Conservation (phyloP, 2,329 filamentous ascomycete genomes). For the Hypoxylon sp. region DNA sequence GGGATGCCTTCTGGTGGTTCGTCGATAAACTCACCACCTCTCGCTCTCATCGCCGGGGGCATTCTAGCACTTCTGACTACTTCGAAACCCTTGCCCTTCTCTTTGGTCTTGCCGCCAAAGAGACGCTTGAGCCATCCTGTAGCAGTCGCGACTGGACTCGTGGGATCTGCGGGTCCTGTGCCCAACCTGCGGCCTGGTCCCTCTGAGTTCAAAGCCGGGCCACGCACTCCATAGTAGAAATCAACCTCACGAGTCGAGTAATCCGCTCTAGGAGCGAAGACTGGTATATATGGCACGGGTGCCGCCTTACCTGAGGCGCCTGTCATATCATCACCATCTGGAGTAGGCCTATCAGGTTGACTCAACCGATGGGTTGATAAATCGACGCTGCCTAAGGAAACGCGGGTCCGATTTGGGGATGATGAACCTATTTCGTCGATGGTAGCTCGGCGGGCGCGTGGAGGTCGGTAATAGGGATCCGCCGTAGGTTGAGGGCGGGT, state of each 20-base stretch:
- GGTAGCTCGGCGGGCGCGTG: constrained; percentile 77
- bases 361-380: constrained; percentile 58
- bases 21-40: constrained; percentile 70
- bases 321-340: constrained; percentile 60
- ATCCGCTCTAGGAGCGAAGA: constrained; percentile 76
- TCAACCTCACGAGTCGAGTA: constrained; percentile 96
- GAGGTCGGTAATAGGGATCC: constrained; percentile 92
- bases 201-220: constrained; percentile 86
- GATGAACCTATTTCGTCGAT: constrained; percentile 62
- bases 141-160: constrained; percentile 89
- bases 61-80: constrained; percentile 92
- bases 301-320: constrained; percentile 60
- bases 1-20: constrained; percentile 78
- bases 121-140: constrained; percentile 89
- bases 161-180: constrained; percentile 95
- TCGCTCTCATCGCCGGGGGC: constrained; percentile 78
- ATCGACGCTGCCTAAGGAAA: constrained; percentile 58
- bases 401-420: constrained; percentile 55
- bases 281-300: constrained; percentile 57
- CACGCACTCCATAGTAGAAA: constrained; percentile 95
- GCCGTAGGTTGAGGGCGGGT: constrained; percentile 63
- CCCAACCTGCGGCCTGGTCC: constrained; percentile 86
- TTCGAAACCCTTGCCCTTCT: constrained; percentile 96
- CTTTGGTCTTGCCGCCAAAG: constrained; percentile 88
- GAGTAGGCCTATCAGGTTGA: constrained; percentile 53